Percentiles rank a stretch among this genome's conserved stretches.
Conservation (phyloP, 371 early-diverging fungal genomes). For the Mortierella sp. region DNA sequence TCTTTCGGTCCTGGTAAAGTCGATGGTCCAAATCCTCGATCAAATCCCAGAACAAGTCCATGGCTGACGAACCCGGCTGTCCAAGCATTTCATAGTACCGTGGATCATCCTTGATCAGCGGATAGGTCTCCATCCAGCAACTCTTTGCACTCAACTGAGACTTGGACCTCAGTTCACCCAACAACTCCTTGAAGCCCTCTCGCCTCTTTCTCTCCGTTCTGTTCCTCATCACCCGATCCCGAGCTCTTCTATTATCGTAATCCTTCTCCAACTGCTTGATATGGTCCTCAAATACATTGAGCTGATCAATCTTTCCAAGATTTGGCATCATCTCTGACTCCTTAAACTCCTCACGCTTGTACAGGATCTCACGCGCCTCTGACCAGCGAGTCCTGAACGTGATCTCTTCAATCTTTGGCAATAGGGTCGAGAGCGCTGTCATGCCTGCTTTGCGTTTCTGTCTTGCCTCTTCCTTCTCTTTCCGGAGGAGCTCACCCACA, state of each 20-base stretch:
- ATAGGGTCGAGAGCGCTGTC: conserved; percentile 67
- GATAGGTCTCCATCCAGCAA: conserved; percentile 89
- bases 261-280: conserved; percentile 74
- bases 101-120: conserved; percentile 75
- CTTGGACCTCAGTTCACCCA: conserved; percentile 65
- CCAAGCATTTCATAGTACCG: conserved; percentile 83
- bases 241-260: conserved; percentile 59
- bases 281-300: conserved; percentile 85
- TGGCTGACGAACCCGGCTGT: conserved; percentile 84
- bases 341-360: conserved; percentile 61
- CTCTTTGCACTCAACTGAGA: conserved; percentile 75
- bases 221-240: conserved; percentile 54
- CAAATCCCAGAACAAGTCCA: conserved; percentile 93
- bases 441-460: conserved; percentile 72
- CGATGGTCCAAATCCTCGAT: conserved; percentile 84
- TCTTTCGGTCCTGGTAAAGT: conserved; percentile 76
- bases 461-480: conserved; percentile 72
- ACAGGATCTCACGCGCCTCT: conserved; percentile 68
- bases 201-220: conserved; percentile 78
- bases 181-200: conserved; percentile 71
- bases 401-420: conserved; percentile 72
- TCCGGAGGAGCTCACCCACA: conserved; percentile 44
- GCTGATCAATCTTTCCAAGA: conserved; percentile 85
- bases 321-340: conserved; percentile 67
- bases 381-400: conserved; percentile 77